Evolutionary conservation across 441 rosid genomes (phyloP).

Genomic region (Populus hybrid): DNA sequence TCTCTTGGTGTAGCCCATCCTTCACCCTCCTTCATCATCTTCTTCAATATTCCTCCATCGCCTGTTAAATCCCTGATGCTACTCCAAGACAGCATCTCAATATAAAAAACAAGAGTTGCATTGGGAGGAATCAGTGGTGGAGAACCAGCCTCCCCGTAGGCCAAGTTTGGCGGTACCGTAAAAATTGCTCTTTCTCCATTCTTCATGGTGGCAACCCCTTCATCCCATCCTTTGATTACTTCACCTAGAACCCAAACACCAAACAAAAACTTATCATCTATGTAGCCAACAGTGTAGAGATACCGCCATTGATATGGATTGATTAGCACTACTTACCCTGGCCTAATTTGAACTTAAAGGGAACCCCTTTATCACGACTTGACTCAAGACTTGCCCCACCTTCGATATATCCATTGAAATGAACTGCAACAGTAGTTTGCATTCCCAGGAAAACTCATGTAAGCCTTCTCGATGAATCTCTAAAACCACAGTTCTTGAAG

Average conservation of each 20-base stretch:
- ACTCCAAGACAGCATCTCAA: slow-evolving; percentile 69
- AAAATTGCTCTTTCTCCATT: slow-evolving; percentile 75
- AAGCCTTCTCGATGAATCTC: background rate
- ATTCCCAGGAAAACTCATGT: background rate
- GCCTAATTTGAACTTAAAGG: slow-evolving; percentile 76
- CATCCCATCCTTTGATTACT: slow-evolving; percentile 88
- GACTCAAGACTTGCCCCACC: slow-evolving; percentile 73
- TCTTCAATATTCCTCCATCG: slow-evolving; percentile 78
- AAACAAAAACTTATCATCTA: background rate
- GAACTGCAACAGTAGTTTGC: slow-evolving; percentile 40
- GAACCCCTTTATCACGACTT: slow-evolving; percentile 54
- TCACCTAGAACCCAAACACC: slow-evolving; percentile 42
- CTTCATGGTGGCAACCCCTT: slow-evolving; percentile 84
- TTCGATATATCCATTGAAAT: slow-evolving; percentile 64
- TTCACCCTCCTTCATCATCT: slow-evolving; percentile 51
- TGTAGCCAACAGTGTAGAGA: too few relatives aligned
- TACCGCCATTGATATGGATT: background rate
- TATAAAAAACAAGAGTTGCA: slow-evolving; percentile 70
- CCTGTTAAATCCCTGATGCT: slow-evolving; percentile 74
- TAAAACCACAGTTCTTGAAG: background rate
- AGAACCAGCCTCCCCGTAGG: slow-evolving; percentile 75
- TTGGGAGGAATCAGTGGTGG: slow-evolving; percentile 70
- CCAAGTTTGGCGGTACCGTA: slow-evolving; percentile 64
- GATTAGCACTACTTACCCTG: slow-evolving; percentile 42
- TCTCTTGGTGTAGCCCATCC: slow-evolving; percentile 83